A percentile compares a stretch with the other conserved stretches of the same genome.
phyloP scores from a whole-genome alignment of 2,329 filamentous ascomycete species.

The Cylindrodendrum hubeiense region DNA sequence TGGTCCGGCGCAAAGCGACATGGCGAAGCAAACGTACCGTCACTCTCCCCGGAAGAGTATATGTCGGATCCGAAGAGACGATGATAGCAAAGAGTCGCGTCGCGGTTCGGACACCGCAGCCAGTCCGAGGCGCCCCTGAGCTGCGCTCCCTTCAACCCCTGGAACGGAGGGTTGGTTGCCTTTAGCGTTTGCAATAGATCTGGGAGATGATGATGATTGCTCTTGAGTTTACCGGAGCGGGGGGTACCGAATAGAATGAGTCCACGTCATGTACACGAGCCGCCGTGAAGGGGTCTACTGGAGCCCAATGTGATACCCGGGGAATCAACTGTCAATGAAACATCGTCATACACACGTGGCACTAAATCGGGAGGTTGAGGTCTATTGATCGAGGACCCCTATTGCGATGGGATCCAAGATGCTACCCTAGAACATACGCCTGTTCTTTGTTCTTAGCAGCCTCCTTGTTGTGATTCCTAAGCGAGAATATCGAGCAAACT shows the following conservation, averaged over 20 bases:
- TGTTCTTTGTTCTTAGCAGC: no score
- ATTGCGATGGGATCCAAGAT: no score
- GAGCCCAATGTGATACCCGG: not conserved
- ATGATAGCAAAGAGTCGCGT: conserved; percentile 16
- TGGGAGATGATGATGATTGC: conserved; percentile 23
- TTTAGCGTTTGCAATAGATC: conserved; percentile 26
- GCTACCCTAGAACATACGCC: no score
- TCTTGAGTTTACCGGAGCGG: conserved; percentile 16
- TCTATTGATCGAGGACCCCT: no score
- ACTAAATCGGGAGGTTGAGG: no score
- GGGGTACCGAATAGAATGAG: conserved; percentile 27
- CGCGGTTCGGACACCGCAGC: not conserved
- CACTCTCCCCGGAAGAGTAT: conserved; percentile 4
- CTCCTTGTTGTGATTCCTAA: no score
- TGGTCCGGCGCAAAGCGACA: conserved; percentile 12
- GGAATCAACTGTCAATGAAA: not conserved
- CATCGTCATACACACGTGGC: not conserved
- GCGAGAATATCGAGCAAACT: no score
- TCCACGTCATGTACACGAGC: conserved; percentile 18
- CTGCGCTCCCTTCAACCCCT: not conserved
- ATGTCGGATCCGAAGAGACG: not conserved
- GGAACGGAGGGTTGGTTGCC: conserved; percentile 11
- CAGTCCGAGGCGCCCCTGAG: conserved; percentile 1
- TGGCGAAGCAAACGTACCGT: conserved; percentile 1
- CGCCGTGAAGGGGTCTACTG: not conserved